Percentiles rank a stretch among this genome's conserved stretches.
phyloP scores from a whole-genome alignment of 305 asterid species.

The Solanum hybrid region DNA sequence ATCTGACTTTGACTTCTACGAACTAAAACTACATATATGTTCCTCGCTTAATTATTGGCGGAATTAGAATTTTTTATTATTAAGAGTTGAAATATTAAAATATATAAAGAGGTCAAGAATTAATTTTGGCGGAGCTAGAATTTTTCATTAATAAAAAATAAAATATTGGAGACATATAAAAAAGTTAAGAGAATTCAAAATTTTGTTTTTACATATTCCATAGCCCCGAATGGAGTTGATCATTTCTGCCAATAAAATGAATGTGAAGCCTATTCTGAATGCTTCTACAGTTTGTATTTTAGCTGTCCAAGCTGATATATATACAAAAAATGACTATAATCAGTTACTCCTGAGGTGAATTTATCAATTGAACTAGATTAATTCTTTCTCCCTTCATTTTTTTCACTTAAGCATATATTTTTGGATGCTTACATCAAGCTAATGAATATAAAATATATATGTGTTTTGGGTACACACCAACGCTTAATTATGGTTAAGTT shows the following conservation, averaged over 20 bases:
- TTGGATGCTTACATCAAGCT: neutral
- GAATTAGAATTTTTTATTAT: neutral
- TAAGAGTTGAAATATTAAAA: neutral
- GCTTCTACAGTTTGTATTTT: neutral
- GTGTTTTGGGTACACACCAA: neutral
- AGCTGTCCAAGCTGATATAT: neutral
- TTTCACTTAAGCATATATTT: neutral
- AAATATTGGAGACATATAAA: neutral
- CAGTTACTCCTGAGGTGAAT: neutral
- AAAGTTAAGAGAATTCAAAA: neutral
- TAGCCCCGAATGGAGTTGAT: too few species aligned
- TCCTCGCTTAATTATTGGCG: neutral
- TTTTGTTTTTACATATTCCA: too few species aligned
- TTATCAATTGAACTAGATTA: neutral
- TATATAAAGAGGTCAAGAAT: neutral
- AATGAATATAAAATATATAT: neutral
- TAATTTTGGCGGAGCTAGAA: neutral
- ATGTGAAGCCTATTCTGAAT: neutral
- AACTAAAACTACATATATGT: neutral
- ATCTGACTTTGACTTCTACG: conserved; percentile 7
- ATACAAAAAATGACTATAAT: neutral
- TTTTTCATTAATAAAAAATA: neutral
- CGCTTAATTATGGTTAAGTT: neutral
- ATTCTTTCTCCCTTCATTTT: neutral
- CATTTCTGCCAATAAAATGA: neutral